Conservation (phyloP, 163 green algal species). For the Scenedesmus sp. region DNA sequence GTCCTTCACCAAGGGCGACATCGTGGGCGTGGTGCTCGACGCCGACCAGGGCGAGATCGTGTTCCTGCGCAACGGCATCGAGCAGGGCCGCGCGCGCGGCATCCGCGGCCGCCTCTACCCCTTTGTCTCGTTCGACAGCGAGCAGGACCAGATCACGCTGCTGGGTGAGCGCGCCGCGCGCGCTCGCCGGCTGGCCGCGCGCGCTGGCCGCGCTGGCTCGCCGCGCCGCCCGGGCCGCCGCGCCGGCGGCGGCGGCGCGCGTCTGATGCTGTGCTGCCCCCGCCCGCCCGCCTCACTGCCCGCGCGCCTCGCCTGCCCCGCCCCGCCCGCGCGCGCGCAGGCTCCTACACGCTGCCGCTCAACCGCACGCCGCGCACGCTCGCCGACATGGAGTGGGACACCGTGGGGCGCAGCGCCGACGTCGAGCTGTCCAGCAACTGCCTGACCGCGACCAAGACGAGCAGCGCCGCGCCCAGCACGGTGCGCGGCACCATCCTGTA, state of each 20-base stretch:
- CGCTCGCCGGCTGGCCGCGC: neutral
- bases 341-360: slow-evolving; percentile 66
- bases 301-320: neutral
- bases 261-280: no score
- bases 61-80: slow-evolving; percentile 70
- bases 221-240: no score
- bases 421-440: slow-evolving; percentile 71
- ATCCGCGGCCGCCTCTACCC: slow-evolving; percentile 68
- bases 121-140: slow-evolving; percentile 71
- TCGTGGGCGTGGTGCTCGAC: slow-evolving; percentile 69
- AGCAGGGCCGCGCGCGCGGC: slow-evolving; percentile 64
- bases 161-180: slow-evolving; percentile 44
- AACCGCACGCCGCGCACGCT: slow-evolving; percentile 64
- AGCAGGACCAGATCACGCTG: slow-evolving; percentile 64
- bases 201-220: neutral
- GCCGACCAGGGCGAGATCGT: slow-evolving; percentile 74
- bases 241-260: no score
- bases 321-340: neutral
- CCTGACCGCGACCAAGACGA: slow-evolving; percentile 67
- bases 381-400: slow-evolving; percentile 75
- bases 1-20: slow-evolving; percentile 70
- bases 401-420: slow-evolving; percentile 54
- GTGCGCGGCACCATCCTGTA: slow-evolving; percentile 69
- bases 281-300: neutral
- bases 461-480: slow-evolving; percentile 54